Percentiles rank a stretch among this genome's conserved stretches.
These are phyloP conservation scores for Macrocystidia cucumis DNA, from an alignment of 1,284 basidiomycete species.

Conservation along the genomic window DNA sequence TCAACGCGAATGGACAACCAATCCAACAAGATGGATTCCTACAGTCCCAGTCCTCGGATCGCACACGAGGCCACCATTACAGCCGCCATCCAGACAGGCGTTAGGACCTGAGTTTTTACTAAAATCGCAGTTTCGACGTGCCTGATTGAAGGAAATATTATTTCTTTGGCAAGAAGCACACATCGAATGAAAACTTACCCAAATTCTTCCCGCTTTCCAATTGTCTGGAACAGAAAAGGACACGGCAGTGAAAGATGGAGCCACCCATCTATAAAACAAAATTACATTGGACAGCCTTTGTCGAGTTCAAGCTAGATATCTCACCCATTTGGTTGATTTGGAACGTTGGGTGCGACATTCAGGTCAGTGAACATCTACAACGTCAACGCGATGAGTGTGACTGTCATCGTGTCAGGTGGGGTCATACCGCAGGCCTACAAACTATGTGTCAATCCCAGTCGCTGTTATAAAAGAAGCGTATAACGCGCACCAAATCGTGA, in stretches of 20 bases:
- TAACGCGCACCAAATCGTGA: conserved; percentile 27
- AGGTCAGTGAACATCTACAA: conserved; percentile 27
- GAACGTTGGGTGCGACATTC: conserved; percentile 21
- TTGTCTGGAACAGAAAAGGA: conserved; percentile 36
- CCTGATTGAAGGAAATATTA: conserved; percentile 19
- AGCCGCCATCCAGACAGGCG: conserved; percentile 44
- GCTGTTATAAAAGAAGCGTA: background rate
- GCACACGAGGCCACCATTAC: conserved; percentile 46
- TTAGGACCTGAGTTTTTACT: conserved; percentile 33
- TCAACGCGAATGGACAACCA: background rate
- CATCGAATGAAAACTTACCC: conserved; percentile 19
- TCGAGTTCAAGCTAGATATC: background rate
- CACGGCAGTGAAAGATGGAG: conserved; percentile 23
- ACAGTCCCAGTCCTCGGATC: conserved; percentile 34
- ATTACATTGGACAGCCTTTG: background rate
- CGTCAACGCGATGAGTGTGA: background rate
- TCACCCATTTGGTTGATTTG: conserved; percentile 25
- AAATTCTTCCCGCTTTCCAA: conserved; percentile 41
- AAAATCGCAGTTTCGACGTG: conserved; percentile 40
- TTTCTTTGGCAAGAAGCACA: background rate
- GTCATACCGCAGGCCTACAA: conserved; percentile 22
- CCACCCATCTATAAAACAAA: conserved; percentile 29
- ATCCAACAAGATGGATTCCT: conserved; percentile 6
- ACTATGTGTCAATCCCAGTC: background rate
- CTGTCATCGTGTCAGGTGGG: background rate